Base-by-base conservation (phyloP, 306 rosid species). In the Sicyos edulis region DNA sequence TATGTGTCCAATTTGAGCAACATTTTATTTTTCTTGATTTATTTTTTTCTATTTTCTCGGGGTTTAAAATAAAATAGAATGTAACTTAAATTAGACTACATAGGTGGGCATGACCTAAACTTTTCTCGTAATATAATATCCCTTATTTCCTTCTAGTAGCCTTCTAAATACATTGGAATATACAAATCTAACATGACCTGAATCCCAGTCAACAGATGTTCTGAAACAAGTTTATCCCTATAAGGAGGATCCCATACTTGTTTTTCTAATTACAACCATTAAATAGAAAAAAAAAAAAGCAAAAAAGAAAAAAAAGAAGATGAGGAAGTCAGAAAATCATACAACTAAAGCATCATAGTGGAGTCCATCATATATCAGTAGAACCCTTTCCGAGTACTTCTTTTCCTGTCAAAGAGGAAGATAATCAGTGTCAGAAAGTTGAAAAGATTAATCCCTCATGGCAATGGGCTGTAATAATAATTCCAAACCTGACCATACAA, bases 331-430 rank as follows among this genome's bases (percentile, higher is more conserved):
- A 22, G 51, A 54, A 54, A 14, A 54, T 77, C 97, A 51, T 88
- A 95, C 99, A 55, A 88, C 97, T 80, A 95, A 81, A 71, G 99
- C 95, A 78, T 95, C 99, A 0, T 95, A 95, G 77, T 95, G 99
- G 67, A 95, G 91, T 49, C 99, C 99, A 76, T 95, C 97, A 72
- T 95, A 91, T 57, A 95, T 80, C 82, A 91, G 87, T 88, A 95
- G 80, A 74, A 86, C 91, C 75, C 99, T 84, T 81, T 91, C 96
- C 0, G 92, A 89, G 61, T 87, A 95, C 40, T 59, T 80, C 34
- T 65, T 78, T 60, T 77, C 99, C 99, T 89, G 95, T 81, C 79
- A 82, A 78, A 83, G 49, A 71, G 8, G 34, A 22, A 20, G 3
- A 29, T 63, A 75, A 72, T 82, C 77, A 73, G 87, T 40, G 56